Evolutionary conservation across 805 yeast genomes (phyloP), one percentile per base, ranked within the genome.

Genomic region (Lipomyces kockii): DNA sequence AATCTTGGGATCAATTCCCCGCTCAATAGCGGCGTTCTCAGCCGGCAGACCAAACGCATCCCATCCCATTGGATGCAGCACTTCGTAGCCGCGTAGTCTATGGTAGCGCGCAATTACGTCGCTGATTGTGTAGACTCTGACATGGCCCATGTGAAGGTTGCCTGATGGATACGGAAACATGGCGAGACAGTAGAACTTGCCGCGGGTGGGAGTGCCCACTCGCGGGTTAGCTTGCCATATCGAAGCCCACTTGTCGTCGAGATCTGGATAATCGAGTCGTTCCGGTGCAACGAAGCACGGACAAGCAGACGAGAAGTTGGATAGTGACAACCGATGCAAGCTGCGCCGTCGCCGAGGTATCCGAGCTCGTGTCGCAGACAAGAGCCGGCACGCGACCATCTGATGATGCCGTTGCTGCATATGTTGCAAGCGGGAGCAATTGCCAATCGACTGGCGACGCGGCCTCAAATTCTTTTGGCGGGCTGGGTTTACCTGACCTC

Each of bases 81-180:
- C 97, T 51, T 87, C 80, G 72, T 83, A 84, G 0, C 97, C 97
- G 61, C 84, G 85, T 79, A 91, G 83, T 70, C 95, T 82, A 71
- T 91, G 85, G 77, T 85, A 94, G 71, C 98, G 81, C 1, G 97
- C 84, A 52, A 95, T 76, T 1, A 87, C 89, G 77, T 95, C 99
- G 73, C 93, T 87, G 37, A 95, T 92, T 0, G 97, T 90, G 78
- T 91, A 95, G 0, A 95, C 99, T 62, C 99, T 82, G 56, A 93
- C 83, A 78, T 95, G 99, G 0, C 99, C 99, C 84, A 95, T 87
- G 76, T 95, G 99, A 4, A 95, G 83, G 67, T 84, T 83, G 0
- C 99, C 99, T 0, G 97, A 92, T 0, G 99, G 99, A 74, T 95
- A 95, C 0, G 99, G 99, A 75, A 95, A 94, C 97, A 90, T 91